Evolutionary conservation across 108 stramenopile genomes (phyloP), one percentile per base, ranked within the genome.

Genomic region (Cyclotella sp.): DNA sequence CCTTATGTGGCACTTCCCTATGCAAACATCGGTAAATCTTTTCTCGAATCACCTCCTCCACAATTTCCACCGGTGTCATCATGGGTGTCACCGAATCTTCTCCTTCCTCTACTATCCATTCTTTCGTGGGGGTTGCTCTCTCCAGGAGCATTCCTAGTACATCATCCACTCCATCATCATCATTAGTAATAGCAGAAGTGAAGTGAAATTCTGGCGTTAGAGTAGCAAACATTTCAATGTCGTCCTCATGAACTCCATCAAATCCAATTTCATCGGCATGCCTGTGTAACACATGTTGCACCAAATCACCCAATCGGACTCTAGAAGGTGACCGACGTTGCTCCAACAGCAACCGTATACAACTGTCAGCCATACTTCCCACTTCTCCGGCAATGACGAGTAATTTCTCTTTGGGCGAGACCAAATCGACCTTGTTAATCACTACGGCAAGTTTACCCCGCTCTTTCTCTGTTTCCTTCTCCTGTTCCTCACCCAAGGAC

Each of bases 401-500:
- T 21, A 97, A 74, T 22, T 87, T 79, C 19, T 79, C 63, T 76
- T 95, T 97, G n/a, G 96, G 96, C 57, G 93, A 61, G 0, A 97
- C 96, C 60, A 97, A 71, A 73, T 97, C 97, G 8, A 94, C 92
- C 76, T 97, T 97, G 77, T 97, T 97, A 49, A 97, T 61, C 27
- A 96, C 93, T 45, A 97, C 79, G 43, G 88, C 89, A 86, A 96
- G 84, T 76, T 93, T 89, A 68, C 77, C 61, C 47, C 69, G 27
- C 40, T 44, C 21, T 54, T 61, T 58, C 3, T 47, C 28, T 8
- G 42, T 46, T 40, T 15, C 39, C 41, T 15, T 19, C 22, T 24
- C 26, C 61, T 44, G 0, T n/a, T 0, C 42, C 61, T 18, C 61
- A 8, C 15, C 13, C 44, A 11, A 40, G 9, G 34, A 34, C 29